Evolutionary conservation across 352 stramenopile genomes (phyloP), one percentile per base, ranked within the genome.

Genomic region (Phytophthora rubi): DNA sequence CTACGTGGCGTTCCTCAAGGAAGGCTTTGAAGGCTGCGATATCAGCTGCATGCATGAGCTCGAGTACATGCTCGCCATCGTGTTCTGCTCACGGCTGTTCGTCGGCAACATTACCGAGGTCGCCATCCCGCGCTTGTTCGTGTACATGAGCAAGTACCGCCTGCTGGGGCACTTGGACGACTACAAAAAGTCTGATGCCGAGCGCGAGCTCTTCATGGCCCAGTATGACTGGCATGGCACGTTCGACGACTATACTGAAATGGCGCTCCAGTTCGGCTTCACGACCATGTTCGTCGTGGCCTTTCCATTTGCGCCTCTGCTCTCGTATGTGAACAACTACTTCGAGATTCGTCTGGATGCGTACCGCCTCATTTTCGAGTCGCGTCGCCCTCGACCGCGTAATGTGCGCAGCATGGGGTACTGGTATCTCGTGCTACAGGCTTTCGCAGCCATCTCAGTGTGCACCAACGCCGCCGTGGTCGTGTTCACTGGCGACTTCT

Each of bases 191-290:
- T 90, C 85, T 4, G 71, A 80, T 23, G 87, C 86, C 12, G 87
- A 95, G 68, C 68, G 68, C 5, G 82, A 95, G 65, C 80, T 95
- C 8, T 93, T 95, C 56, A 82, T 93, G 76, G 82, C 85, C 7
- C 79, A 91, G 49, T 95, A 95, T 65, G 87, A 91, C 64, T 95
- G 87, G 87, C 80, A 82, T 30, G 87, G 87, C 49, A 95, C 90
- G 26, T 97, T 97, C 66, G 91, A 96, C 61, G 93, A 98, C 71
- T 99, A 98, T 76, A 91, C 97, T 37, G 95, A 98, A 74, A 97
- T 96, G 84, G 86, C 91, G 4, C 81, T 97, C 59, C 86, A 95
- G 75, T 97, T 95, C 35, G 89, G 89, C 47, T 97, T 95, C 70
- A 94, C 87, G 33, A 94, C 80, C 16, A 93, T 97, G 80, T 97